Conservation (phyloP, 2,329 filamentous ascomycete species). For the Thielaviopsis populi region DNA sequence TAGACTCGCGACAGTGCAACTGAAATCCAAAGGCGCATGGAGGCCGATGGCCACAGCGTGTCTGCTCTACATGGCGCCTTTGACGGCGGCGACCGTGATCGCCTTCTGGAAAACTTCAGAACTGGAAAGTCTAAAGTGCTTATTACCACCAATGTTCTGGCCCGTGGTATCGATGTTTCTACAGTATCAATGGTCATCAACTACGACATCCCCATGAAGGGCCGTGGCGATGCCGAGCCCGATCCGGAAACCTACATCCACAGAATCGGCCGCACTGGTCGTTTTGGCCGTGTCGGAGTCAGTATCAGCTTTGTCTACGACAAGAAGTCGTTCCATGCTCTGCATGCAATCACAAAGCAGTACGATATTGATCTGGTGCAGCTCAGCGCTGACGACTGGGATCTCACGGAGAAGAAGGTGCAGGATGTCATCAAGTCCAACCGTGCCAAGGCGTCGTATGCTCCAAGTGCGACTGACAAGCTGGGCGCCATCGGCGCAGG, state of each 20-base stretch:
- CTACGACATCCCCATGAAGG: conserved; percentile 73
- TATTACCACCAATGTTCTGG: conserved; percentile 92
- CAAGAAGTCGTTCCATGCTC: conserved; percentile 61
- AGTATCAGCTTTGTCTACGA: conserved; percentile 91
- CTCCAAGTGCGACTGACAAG: conserved; percentile 31
- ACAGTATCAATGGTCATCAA: conserved; percentile 97
- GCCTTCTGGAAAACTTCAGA: conserved; percentile 74
- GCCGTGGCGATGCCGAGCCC: conserved; percentile 61
- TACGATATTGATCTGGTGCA: conserved; percentile 71
- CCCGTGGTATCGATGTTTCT: conserved; percentile 84
- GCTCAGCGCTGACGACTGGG: conserved; percentile 79
- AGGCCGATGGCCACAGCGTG: conserved; percentile 77
- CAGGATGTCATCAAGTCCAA: conserved; percentile 66
- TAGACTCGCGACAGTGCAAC: conserved; percentile 74
- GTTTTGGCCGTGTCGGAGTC: conserved; percentile 91
- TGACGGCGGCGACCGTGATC: conserved; percentile 69
- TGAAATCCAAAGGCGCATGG: conserved; percentile 76
- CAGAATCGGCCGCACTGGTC: conserved; percentile 90
- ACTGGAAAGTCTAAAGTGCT: conserved; percentile 81
- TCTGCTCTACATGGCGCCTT: conserved; percentile 78
- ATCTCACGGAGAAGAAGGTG: conserved; percentile 68
- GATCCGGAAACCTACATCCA: conserved; percentile 95
- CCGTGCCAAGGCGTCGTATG: conserved; percentile 40
- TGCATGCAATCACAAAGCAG: conserved; percentile 63
- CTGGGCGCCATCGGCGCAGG: conserved; percentile 18